Conservation (phyloP, 352 stramenopile species). For the Phytopythium delawarense region DNA sequence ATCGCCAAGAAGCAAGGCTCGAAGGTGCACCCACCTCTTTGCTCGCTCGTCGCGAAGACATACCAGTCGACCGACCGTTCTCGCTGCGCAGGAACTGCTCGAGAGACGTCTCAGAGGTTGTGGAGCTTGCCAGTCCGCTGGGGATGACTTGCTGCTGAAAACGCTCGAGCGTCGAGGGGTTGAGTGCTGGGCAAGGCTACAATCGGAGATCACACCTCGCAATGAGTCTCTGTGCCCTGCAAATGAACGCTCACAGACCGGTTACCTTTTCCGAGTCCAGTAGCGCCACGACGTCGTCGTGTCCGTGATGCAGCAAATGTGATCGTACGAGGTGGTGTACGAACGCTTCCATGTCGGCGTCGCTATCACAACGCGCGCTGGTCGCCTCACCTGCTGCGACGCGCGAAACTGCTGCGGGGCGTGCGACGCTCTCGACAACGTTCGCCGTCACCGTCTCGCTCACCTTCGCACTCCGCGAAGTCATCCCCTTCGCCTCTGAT, state of each 20-base stretch:
- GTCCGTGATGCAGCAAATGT: conserved; percentile 44
- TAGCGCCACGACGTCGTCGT: conserved; percentile 29
- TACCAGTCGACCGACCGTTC: conserved; percentile 2
- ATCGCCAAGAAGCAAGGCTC: background rate
- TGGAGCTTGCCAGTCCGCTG: background rate
- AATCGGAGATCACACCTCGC: background rate
- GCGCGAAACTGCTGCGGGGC: background rate
- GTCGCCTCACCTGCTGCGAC: background rate
- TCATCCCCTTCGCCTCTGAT: background rate
- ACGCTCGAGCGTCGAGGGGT: conserved; percentile 11
- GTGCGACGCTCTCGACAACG: conserved; percentile 11
- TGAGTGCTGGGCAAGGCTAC: conserved; percentile 18
- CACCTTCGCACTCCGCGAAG: conserved; percentile 11
- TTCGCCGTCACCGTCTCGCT: conserved; percentile 26
- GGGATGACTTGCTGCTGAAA: conserved; percentile 13
- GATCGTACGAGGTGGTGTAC: conserved; percentile 59
- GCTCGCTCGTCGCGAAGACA: background rate
- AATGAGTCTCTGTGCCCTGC: conserved; percentile 4
- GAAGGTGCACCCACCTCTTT: background rate
- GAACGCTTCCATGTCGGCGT: conserved; percentile 18
- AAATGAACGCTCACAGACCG: background rate
- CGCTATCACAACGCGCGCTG: conserved; percentile 3
- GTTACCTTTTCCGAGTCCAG: conserved; percentile 39
- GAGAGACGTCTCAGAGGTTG: conserved; percentile 15
- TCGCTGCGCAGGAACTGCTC: conserved; percentile 35